These are phyloP conservation scores for Calonectria pteridis DNA, from an alignment of 2,329 filamentous ascomycete genomes.

Conservation along the genomic window DNA sequence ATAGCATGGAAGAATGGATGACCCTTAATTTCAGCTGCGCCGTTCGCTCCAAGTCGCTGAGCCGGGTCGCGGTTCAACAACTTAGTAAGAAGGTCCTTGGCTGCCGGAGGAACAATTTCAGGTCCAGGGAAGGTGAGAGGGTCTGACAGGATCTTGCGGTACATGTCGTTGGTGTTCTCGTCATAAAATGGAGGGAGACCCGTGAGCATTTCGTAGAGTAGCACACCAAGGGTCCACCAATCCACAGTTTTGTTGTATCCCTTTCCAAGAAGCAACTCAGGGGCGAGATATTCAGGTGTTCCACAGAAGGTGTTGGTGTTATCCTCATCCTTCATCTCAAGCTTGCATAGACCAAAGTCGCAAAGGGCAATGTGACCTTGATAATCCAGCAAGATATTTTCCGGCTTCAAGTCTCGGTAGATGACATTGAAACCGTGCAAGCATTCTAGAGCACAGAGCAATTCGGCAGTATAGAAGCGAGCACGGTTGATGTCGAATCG, in stretches of 20 bases:
- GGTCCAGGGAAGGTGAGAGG: conserved; percentile 85
- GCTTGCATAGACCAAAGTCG: conserved; percentile 96
- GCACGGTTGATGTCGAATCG: conserved; percentile 97
- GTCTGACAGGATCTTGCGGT: conserved; percentile 95
- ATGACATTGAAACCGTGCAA: conserved; percentile 98
- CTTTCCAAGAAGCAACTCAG: conserved; percentile 89
- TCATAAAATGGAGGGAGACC: conserved; percentile 97
- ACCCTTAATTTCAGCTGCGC: conserved; percentile 97
- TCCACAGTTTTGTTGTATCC: conserved; percentile 99
- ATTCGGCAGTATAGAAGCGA: conserved; percentile 94
- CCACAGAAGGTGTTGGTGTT: conserved; percentile 98
- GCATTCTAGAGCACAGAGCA: conserved; percentile 93
- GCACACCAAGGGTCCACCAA: conserved; percentile 97
- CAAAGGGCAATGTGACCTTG: conserved; percentile 96
- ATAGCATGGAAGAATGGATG: conserved; percentile 99
- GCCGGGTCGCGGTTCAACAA: conserved; percentile 92
- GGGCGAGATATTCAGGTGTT: conserved; percentile 95
- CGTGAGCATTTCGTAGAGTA: conserved; percentile 98
- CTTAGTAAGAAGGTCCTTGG: conserved; percentile 89
- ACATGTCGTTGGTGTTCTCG: conserved; percentile 99
- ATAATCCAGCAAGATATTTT: conserved; percentile 97
- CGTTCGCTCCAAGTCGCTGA: conserved; percentile 88
- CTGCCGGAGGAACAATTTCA: conserved; percentile 90
- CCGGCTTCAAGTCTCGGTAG: conserved; percentile 79
- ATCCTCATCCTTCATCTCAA: conserved; percentile 99